Percentiles rank a stretch among this genome's conserved stretches.
Evolutionary conservation across 2,329 filamentous ascomycete species (phyloP).

Genomic region (Metarhizium humberi): DNA sequence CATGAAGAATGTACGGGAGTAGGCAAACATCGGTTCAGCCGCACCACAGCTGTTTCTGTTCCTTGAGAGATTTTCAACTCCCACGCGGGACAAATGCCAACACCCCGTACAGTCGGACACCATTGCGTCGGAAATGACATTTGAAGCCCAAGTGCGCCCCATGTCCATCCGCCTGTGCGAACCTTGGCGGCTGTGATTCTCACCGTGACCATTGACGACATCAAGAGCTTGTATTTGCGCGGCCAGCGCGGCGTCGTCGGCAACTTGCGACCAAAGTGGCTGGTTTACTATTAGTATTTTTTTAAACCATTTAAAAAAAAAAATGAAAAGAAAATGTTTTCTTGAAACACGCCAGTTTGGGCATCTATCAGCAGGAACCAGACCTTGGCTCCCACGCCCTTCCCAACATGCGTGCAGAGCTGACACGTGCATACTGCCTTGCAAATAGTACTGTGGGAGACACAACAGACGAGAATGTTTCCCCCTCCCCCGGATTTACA

Average conservation of each 20-base stretch:
- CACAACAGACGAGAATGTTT: background rate
- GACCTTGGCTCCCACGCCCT: background rate
- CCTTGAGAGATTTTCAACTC: too few relatives aligned
- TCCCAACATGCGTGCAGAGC: background rate
- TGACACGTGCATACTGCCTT: background rate
- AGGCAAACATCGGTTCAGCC: background rate
- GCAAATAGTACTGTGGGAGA: background rate
- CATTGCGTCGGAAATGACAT: background rate
- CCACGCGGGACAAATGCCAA: too few relatives aligned
- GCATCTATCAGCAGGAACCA: background rate
- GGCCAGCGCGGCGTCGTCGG: background rate
- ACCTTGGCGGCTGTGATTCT: background rate
- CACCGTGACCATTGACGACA: background rate
- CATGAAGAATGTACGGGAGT: background rate
- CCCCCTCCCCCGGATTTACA: background rate
- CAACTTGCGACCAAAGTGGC: background rate
- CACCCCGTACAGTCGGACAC: background rate
- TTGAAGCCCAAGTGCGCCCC: background rate
- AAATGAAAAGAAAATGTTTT: too few relatives aligned
- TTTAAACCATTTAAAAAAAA: background rate
- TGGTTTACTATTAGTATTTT: background rate
- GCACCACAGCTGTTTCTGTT: background rate
- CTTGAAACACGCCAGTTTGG: background rate
- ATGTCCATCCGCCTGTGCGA: background rate
- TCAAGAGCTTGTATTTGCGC: background rate